Evolutionary conservation across 2,329 filamentous ascomycete species (phyloP).

Genomic region (Cordyceps pruinosa): DNA sequence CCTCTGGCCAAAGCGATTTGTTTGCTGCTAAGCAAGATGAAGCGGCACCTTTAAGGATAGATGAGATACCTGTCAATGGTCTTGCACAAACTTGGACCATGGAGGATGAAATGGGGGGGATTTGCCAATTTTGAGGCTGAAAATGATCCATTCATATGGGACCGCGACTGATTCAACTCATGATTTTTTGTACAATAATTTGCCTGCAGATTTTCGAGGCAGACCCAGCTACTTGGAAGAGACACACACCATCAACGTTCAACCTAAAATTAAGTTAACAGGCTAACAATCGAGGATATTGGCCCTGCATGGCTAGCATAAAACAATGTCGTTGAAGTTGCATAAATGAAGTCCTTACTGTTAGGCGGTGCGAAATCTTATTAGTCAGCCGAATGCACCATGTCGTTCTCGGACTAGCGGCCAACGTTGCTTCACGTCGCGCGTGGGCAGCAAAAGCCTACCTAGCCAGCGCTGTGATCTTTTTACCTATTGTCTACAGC

Average conservation of each 20-base stretch:
- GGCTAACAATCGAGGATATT: no score
- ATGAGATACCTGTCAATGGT: slow-evolving; percentile 51
- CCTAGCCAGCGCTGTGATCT: background rate
- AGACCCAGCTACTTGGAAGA: background rate
- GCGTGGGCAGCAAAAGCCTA: slow-evolving; percentile 5
- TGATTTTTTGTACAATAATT: background rate
- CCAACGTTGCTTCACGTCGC: background rate
- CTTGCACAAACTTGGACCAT: slow-evolving; percentile 84
- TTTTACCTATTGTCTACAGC: background rate
- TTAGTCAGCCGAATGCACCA: background rate
- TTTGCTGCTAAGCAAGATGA: slow-evolving; percentile 49
- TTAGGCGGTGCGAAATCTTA: background rate
- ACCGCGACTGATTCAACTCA: background rate
- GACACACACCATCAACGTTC: no score
- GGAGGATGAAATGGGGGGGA: slow-evolving; percentile 67
- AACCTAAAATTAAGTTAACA: no score
- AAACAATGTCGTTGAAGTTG: no score
- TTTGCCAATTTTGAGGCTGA: slow-evolving; percentile 43
- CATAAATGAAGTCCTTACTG: no score
- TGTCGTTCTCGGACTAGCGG: background rate
- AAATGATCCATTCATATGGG: background rate
- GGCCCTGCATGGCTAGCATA: no score
- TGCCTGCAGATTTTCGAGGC: background rate
- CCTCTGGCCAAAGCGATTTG: slow-evolving; percentile 48
- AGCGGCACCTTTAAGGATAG: slow-evolving; percentile 31